Percentiles rank a stretch among this genome's conserved stretches.
Conservation (phyloP, 75 land plant species). For the Cunninghamia lanceolata region DNA sequence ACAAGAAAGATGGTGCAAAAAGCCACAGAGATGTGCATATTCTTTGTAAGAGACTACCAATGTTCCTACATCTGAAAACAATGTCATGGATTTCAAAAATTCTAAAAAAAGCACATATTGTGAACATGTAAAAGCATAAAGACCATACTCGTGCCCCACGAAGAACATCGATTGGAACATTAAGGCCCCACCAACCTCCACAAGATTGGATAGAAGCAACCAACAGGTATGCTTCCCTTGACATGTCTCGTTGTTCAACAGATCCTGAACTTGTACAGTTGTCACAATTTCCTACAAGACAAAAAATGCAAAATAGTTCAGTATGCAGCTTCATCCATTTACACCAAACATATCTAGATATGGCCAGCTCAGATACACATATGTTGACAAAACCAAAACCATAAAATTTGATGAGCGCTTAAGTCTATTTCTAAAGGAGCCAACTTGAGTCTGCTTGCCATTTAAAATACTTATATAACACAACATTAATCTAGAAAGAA, state of each 20-base stretch:
- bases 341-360: neutral
- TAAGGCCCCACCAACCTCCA: constrained; percentile 73
- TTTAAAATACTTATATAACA: neutral
- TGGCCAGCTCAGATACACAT: neutral
- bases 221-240: constrained; percentile 57
- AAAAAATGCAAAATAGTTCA: neutral
- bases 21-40: neutral
- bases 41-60: neutral
- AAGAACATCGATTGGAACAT: constrained; percentile 77
- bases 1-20: neutral
- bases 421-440: neutral
- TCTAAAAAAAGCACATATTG: neutral
- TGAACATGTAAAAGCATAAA: neutral
- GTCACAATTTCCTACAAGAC: constrained; percentile 76
- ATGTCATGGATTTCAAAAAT: neutral
- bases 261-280: constrained; percentile 48
- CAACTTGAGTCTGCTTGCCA: neutral
- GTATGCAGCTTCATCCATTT: neutral
- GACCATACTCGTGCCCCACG: constrained; percentile 77
- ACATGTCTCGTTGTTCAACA: constrained; percentile 45
- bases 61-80: neutral
- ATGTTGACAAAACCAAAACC: neutral
- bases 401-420: neutral
- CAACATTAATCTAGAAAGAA: neutral
- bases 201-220: constrained; percentile 60